Evolutionary conservation across 1,284 basidiomycete genomes (phyloP), one percentile per base, ranked within the genome.

Genomic region (Mycosarcoma mackinlayi): DNA sequence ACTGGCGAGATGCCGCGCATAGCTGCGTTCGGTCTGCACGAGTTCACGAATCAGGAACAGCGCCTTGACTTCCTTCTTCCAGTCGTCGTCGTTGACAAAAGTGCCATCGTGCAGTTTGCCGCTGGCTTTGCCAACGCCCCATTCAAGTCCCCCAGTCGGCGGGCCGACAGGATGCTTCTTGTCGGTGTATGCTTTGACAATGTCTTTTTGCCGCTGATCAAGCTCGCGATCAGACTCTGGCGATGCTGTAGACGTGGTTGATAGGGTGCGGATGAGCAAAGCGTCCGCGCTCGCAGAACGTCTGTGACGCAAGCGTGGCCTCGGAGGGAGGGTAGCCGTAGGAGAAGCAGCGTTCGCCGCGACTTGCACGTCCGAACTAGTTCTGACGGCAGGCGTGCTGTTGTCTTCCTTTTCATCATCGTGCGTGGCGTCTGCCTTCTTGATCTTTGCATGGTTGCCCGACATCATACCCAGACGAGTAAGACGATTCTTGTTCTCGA

Each of bases 21-120:
- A 81, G 64, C 77, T 79, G 23, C 74, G 48, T 55, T 81, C 79
- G 18, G 79, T 81, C 60, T 79, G 76, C 25, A 81, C 75, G 6
- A 81, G 68, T 68, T 80, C 78, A 25, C 79, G 62, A 23, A 81
- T 80, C 28, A 81, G 71, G 60, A 81, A 81, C 16, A 81, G 50
- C 16, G 76, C 76, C 50, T 75, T 76, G 25, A 81, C 79, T 52
- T 81, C 79, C 50, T 74, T 74, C 60, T 79, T 77, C 79, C 79
- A 81, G 52, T 78, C 79, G 16, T 75, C 77, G 28, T 80, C 79
- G 44, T 81, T 76, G 44, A 73, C 68, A 42, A 78, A 76, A 1
- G 72, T 56, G 38, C 69, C 70, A 47, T 73, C 67, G 19, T 69
- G 73, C 19, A 68, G 47, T 40, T 74, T 72, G 52, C 77, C 77